A percentile compares a stretch with the other conserved stretches of the same genome.
These are phyloP conservation scores for Cymbidium sinense DNA, from an alignment of 106 monocot genomes.

Conservation along the genomic window DNA sequence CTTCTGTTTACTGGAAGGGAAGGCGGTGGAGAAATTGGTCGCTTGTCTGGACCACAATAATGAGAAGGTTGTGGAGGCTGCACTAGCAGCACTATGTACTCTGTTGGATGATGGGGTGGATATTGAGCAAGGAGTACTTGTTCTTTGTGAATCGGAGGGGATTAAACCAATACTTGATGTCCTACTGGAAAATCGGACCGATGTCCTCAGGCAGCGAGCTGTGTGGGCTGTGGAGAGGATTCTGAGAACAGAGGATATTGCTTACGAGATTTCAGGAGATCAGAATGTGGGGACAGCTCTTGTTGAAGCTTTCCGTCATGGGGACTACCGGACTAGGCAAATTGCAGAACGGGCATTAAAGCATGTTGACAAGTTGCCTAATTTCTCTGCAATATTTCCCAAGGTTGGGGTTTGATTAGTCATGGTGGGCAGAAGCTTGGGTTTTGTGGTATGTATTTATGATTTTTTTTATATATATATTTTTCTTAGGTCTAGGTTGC, in stretches of 20 bases:
- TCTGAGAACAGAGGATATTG: conserved; percentile 76
- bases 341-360: conserved; percentile 84
- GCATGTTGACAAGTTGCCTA: conserved; percentile 81
- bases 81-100: conserved; percentile 67
- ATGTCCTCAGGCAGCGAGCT: conserved; percentile 51
- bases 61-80: conserved; percentile 69
- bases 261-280: conserved; percentile 50
- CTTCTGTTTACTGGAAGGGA: conserved; percentile 82
- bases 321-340: conserved; percentile 75
- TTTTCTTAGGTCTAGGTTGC: not conserved
- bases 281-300: conserved; percentile 73
- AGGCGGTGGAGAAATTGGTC: conserved; percentile 65
- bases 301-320: conserved; percentile 81
- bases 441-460: conserved; percentile 12
- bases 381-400: conserved; percentile 83
- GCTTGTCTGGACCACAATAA: conserved; percentile 76
- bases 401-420: conserved; percentile 25
- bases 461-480: conserved; percentile 3
- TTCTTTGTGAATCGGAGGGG: conserved; percentile 59
- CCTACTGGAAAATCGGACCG: conserved; percentile 44
- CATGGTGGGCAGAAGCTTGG: not conserved
- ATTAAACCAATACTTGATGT: conserved; percentile 66
- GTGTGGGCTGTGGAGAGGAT: conserved; percentile 98
- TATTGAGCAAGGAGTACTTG: conserved; percentile 62
- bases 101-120: conserved; percentile 61